Percentiles rank a stretch among this genome's conserved stretches.
Conservation (phyloP, 495 filamentous ascomycete genomes). For the Neurospora africana region DNA sequence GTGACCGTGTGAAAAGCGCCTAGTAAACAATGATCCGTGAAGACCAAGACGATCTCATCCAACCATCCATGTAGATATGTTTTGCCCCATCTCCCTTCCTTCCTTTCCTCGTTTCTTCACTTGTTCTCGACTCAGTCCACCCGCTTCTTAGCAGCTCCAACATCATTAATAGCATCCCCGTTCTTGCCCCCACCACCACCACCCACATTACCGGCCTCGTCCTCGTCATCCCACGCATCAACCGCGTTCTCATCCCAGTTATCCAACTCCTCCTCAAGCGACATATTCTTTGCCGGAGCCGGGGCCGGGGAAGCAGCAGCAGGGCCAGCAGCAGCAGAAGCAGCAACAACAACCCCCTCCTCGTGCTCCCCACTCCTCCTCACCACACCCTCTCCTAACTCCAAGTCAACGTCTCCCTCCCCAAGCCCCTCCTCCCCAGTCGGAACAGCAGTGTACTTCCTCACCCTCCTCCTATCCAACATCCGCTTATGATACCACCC, state of each 20-base stretch:
- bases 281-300: conserved; percentile 18
- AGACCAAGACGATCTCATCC: background rate
- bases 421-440: conserved; percentile 25
- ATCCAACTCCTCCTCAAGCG: conserved; percentile 64
- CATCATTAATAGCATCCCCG: conserved; percentile 10
- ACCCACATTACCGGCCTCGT: conserved; percentile 30
- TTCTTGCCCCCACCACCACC: conserved; percentile 6
- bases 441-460: conserved; percentile 56
- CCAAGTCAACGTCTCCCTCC: conserved; percentile 43
- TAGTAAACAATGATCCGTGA: background rate
- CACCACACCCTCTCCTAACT: conserved; percentile 41
- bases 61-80: conserved; percentile 6
- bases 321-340: conserved; percentile 17
- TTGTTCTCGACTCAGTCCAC: conserved; percentile 19
- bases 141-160: conserved; percentile 25
- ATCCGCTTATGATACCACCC: conserved; percentile 91
- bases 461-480: conserved; percentile 76
- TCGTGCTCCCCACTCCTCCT: conserved; percentile 17
- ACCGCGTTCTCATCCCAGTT: conserved; percentile 77
- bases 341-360: conserved; percentile 28
- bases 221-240: conserved; percentile 63
- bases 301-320: conserved; percentile 1
- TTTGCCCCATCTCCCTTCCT: background rate
- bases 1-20: background rate
- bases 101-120: too few species aligned